Percentiles rank a stretch among this genome's conserved stretches.
phyloP scores from a whole-genome alignment of 495 filamentous ascomycete species.

The Aspergillus baeticus region DNA sequence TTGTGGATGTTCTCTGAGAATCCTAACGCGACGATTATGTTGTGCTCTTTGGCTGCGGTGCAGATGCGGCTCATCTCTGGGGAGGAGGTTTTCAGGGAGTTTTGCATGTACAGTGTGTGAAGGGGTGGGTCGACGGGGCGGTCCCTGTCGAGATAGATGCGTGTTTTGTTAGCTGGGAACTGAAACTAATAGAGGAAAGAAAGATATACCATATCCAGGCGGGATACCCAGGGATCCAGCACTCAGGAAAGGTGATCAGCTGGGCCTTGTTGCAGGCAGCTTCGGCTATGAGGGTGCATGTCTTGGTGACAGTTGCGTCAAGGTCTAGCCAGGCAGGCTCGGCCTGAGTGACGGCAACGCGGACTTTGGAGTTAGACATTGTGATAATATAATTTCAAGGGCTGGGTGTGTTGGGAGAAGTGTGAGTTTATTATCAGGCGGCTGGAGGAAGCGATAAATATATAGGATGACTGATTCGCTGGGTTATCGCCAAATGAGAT shows the following conservation, averaged over 20 bases:
- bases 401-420: no score
- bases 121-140: conserved; percentile 45
- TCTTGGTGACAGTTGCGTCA: conserved; percentile 46
- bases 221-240: conserved; percentile 57
- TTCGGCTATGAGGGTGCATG: conserved; percentile 49
- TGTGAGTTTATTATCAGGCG: no score
- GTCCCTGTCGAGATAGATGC: conserved; percentile 26
- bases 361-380: no score
- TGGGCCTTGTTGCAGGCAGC: conserved; percentile 49
- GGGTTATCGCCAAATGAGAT: no score
- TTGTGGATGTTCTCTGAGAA: conserved; percentile 50
- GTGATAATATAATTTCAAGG: no score
- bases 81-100: conserved; percentile 44
- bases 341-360: conserved; percentile 49
- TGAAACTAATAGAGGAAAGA: background rate
- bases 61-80: conserved; percentile 48
- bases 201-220: conserved; percentile 62
- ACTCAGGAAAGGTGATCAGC: conserved; percentile 56
- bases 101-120: conserved; percentile 47
- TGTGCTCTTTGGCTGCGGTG: conserved; percentile 34
- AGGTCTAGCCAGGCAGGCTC: conserved; percentile 59
- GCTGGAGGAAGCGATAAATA: no score
- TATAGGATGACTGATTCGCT: no score
- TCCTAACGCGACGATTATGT: conserved; percentile 50
- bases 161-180: no score